Percentiles rank a stretch among this genome's conserved stretches.
These are phyloP conservation scores for Psophocarpus tetragonolobus DNA, from an alignment of 306 rosid genomes.

Conservation along the genomic window DNA sequence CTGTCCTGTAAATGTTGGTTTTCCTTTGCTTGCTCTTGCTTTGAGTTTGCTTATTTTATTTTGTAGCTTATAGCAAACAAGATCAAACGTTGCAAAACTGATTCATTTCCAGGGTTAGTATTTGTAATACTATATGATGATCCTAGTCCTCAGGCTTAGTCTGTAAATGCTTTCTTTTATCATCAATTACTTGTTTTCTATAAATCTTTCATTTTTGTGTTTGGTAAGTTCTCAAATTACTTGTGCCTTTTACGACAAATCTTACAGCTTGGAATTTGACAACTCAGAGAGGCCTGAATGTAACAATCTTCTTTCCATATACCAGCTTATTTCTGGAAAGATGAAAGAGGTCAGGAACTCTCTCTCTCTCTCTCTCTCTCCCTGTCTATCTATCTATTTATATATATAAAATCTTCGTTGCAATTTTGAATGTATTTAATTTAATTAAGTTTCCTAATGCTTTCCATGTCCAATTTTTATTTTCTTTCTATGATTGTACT, in stretches of 20 bases:
- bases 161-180: background rate
- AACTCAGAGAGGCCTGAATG: conserved; percentile 97
- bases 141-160: conserved; percentile 21
- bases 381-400: too few species aligned
- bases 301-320: conserved; percentile 89
- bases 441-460: background rate
- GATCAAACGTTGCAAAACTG: conserved; percentile 98
- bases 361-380: too few species aligned
- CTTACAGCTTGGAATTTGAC: conserved; percentile 78
- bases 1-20: conserved; percentile 20
- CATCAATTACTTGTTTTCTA: background rate
- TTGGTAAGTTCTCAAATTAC: conserved; percentile 22
- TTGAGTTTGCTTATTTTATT: conserved; percentile 41
- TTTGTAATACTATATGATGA: conserved; percentile 32
- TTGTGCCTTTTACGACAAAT: conserved; percentile 35
- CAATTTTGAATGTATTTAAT: conserved; percentile 22
- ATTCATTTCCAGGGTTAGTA: conserved; percentile 79
- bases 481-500: background rate
- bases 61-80: conserved; percentile 84
- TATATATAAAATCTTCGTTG: background rate
- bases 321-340: conserved; percentile 77
- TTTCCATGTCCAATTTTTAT: background rate
- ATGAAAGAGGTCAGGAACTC: conserved; percentile 72
- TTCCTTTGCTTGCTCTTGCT: conserved; percentile 36
- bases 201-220: conserved; percentile 16